These are phyloP conservation scores for Keithomyces neogunnii DNA, from an alignment of 2,329 filamentous ascomycete genomes.

Conservation along the genomic window DNA sequence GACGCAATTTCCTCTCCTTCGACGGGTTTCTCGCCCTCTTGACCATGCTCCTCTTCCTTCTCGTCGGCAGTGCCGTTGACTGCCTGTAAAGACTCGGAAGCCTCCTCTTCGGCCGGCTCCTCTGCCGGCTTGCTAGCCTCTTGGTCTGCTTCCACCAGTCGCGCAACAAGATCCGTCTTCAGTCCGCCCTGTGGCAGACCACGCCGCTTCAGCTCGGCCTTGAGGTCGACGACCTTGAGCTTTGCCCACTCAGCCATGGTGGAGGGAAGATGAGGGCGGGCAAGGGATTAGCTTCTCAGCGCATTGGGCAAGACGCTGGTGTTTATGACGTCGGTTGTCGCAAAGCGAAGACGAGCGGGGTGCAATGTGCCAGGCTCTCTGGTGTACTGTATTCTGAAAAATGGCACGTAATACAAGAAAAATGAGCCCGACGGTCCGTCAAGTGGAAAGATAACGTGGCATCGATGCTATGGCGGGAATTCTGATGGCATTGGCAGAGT, in stretches of 20 bases:
- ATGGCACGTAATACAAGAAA: neutral
- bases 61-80: neutral
- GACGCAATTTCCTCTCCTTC: neutral
- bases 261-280: neutral
- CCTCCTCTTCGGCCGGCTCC: neutral
- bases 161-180: constrained; percentile 62
- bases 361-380: neutral
- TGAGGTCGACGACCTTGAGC: constrained; percentile 68
- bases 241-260: constrained; percentile 45
- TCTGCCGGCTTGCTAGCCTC: neutral
- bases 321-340: neutral
- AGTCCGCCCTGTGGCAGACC: constrained; percentile 62
- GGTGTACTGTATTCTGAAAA: neutral
- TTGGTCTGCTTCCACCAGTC: constrained; percentile 35
- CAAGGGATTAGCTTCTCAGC: neutral
- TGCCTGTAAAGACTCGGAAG: neutral
- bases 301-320: neutral
- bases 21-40: neutral
- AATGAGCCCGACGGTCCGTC: neutral
- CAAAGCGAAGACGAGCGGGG: neutral
- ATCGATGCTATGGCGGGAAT: neutral
- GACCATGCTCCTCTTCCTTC: neutral
- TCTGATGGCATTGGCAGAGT: neutral
- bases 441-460: neutral
- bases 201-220: constrained; percentile 63